These are phyloP conservation scores for Colletotrichum tanaceti DNA, from an alignment of 2,329 filamentous ascomycete genomes.

Conservation along the genomic window DNA sequence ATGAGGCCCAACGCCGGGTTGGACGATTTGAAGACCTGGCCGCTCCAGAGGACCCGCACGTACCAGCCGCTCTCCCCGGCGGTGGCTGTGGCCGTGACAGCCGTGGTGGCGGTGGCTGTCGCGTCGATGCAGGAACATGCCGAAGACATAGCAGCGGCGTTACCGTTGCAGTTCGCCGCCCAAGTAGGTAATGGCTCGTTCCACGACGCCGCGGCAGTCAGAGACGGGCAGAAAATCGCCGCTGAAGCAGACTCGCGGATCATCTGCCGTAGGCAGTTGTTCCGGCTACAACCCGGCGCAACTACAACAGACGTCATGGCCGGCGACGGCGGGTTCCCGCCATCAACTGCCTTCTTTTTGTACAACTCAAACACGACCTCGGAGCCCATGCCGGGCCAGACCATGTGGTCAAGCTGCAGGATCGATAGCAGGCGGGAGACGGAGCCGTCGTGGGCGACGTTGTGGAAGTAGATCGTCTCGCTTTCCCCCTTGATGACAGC, in stretches of 20 bases:
- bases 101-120: constrained; percentile 28
- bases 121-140: constrained; percentile 47
- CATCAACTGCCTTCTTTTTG: constrained; percentile 31
- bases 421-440: constrained; percentile 75
- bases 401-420: constrained; percentile 79
- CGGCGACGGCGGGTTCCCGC: constrained; percentile 32
- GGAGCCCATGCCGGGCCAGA: constrained; percentile 86
- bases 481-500: constrained; percentile 56
- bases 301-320: constrained; percentile 37
- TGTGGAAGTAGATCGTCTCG: constrained; percentile 72
- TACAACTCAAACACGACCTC: constrained; percentile 84
- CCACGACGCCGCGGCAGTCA: constrained; percentile 38
- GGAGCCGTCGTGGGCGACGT: constrained; percentile 84
- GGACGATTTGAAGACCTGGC: constrained; percentile 73
- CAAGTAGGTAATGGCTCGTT: constrained; percentile 42
- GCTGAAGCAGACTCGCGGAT: constrained; percentile 43
- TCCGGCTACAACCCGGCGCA: constrained; percentile 44
- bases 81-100: constrained; percentile 28
- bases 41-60: constrained; percentile 78
- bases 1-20: constrained; percentile 75
- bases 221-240: constrained; percentile 45
- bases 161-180: constrained; percentile 45
- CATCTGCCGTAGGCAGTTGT: constrained; percentile 49
- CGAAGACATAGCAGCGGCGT: constrained; percentile 43
- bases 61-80: constrained; percentile 54